Evolutionary conservation across 2,329 filamentous ascomycete species (phyloP), one percentile per base, ranked within the genome.

Genomic region (Aspergillus ruber): DNA sequence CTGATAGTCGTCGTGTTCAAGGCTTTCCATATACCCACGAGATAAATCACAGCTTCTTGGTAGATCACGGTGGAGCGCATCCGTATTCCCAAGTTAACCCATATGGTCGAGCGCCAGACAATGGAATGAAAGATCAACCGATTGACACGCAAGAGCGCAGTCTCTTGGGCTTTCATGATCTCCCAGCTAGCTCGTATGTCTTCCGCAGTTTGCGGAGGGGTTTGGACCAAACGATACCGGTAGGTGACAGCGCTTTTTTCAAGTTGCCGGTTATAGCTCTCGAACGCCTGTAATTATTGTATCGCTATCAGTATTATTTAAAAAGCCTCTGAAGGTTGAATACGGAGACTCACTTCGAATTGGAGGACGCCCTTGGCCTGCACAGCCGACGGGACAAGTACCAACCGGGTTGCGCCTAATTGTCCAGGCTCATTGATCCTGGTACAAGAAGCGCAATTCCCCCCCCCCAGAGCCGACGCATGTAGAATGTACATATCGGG

Each of bases 71-170:
- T 69, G 20, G 71, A 76, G 39, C 66, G 65, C 42, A 80, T 66
- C n/a, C 71, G 71, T 38, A 61, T 55, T 6, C 67, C 71, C 42
- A 78, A 67, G 13, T 68, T 62, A 10, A 73, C 61, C 77, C 77
- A 81, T 0, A 55, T 59, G 12, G 66, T 52, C 0, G 77, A 74
- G 27, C 66, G 65, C 17, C 53, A 50, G 9, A 71, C 57, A 49
- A 80, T 74, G 5, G 69, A 64, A 12, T 61, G 64, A 58, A 70
- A 76, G 6, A 80, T 64, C 5, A 61, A 55, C 50, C 76, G 73
- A 17, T 72, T 73, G 43, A 70, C 1, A n/a, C 8, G 68, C 46
- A 77, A 59, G 2, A 80, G 68, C 1, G 72, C 69, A 32, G 72
- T 67, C 48, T 77, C 74, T 49, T 80, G 68, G 3, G 68, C 60